phyloP scores from a whole-genome alignment of 805 yeast genomes.

The Saturnispora hagleri region DNA sequence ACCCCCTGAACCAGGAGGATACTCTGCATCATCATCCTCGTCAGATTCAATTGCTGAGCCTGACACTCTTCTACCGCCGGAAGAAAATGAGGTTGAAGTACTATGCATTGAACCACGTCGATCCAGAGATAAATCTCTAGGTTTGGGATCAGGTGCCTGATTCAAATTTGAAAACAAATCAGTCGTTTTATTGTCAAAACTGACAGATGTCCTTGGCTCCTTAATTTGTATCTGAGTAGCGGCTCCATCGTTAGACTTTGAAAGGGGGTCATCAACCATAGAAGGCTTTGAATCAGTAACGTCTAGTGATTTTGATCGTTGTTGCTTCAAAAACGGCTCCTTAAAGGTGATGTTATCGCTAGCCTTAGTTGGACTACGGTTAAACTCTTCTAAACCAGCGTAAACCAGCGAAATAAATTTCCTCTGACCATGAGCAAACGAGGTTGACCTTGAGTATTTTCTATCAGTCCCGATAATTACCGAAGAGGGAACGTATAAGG shows the following conservation, averaged over 20 bases:
- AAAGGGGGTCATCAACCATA: not conserved
- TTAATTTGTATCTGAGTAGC: slow-evolving; percentile 3
- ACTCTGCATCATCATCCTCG: not conserved
- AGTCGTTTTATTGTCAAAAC: not conserved
- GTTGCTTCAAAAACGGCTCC: slow-evolving; percentile 11
- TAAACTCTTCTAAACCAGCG: slow-evolving; percentile 14
- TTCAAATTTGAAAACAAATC: slow-evolving; percentile 1
- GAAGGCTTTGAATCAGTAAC: not conserved
- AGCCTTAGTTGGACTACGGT: not conserved
- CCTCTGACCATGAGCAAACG: slow-evolving; percentile 19
- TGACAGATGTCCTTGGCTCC: not conserved
- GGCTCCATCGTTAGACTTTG: not conserved
- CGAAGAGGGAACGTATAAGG: slow-evolving; percentile 50
- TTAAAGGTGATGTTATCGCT: slow-evolving; percentile 11
- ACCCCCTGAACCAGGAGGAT: not conserved
- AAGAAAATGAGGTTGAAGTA: slow-evolving; percentile 4
- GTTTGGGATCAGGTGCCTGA: slow-evolving; percentile 7
- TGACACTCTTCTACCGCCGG: not conserved
- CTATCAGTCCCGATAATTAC: slow-evolving; percentile 34
- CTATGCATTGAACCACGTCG: slow-evolving; percentile 6
- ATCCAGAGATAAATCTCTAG: not conserved
- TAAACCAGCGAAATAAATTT: slow-evolving; percentile 23
- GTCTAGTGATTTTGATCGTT: not conserved
- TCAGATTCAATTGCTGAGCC: slow-evolving; percentile 4
- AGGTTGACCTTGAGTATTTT: slow-evolving; percentile 20